Base-by-base conservation (phyloP, 495 filamentous ascomycete species). In the Penicillium desertorum region DNA sequence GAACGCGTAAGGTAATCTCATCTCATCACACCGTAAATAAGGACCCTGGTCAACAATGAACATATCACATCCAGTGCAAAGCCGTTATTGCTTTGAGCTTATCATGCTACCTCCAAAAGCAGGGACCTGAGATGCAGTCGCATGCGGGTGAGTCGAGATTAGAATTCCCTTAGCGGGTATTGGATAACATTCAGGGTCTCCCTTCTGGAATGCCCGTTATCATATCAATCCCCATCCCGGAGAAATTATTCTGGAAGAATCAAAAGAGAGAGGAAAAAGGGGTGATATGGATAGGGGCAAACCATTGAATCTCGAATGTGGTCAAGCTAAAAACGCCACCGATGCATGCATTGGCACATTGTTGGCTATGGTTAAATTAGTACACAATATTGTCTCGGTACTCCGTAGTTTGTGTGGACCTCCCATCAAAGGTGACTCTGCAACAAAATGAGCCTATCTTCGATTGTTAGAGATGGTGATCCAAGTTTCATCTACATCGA, bases 251-350 rank as follows among this genome's bases (percentile, higher is more conserved):
- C n/a, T n/a, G 32, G n/a, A 44, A 34, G 30, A 32, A 36, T 9
- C 9, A 16, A 46, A 59, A 25, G 27, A 59, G 29, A 42, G 36
- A 25, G 34, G 42, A n/a, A 20, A 45, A 36, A 23, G 34, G 36
- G 49, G 49, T 36, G n/a, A 52, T 42, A 42, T 19, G 47, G 54
- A 52, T 51, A 55, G 47, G 51, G 46, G 56, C 42, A 25, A 25
- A 62, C 9, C 29, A 47, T 50, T 50, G 52, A 57, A 46, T 57
- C 53, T 34, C 43, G 58, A 51, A 36, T 23, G 23, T 58, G 46
- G 45, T 29, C 22, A 32, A 51, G 45, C 65, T 66, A 66, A 60
- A 61, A 60, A 62, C 65, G 65, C 65, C 65, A 68, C 65, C 63
- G 65, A 68, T 68, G 63, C 63, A 61, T 58, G 42, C 11, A 45